These are phyloP conservation scores for Desmodesmus armatus DNA, from an alignment of 139 green algal species.

Conservation along the genomic window DNA sequence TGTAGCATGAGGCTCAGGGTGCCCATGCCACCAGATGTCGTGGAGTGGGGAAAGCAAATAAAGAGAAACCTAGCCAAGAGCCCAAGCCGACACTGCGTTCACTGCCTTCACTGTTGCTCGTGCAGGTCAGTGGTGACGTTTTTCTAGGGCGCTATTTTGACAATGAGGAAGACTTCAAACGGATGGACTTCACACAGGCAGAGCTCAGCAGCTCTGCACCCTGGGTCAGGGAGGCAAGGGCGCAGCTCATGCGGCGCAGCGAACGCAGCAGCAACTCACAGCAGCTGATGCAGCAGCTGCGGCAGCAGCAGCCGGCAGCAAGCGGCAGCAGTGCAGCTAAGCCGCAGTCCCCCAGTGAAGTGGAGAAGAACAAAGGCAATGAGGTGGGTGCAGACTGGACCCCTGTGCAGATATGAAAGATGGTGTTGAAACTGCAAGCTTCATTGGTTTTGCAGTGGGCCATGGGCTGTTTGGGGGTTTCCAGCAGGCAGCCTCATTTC, in stretches of 20 bases:
- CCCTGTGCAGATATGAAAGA: not conserved
- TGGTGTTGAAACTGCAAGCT: not conserved
- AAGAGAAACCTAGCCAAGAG: no score
- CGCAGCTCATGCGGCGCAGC: constrained; percentile 37
- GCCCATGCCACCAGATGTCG: no score
- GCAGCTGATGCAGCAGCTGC: constrained; percentile 25
- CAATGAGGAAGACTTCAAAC: constrained; percentile 86
- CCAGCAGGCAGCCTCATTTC: no score
- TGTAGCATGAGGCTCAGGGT: no score
- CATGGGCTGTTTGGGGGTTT: not conserved
- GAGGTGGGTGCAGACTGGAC: constrained; percentile 9
- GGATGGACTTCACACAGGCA: constrained; percentile 72
- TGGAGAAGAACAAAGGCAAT: constrained; percentile 82
- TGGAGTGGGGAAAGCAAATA: no score
- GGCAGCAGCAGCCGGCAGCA: constrained; percentile 38
- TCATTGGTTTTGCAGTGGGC: not conserved
- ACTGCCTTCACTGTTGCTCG: no score
- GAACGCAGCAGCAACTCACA: constrained; percentile 34
- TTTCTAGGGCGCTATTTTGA: constrained; percentile 88
- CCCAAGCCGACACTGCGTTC: no score
- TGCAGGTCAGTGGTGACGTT: constrained; percentile 85
- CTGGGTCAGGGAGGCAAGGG: constrained; percentile 71
- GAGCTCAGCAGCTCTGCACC: constrained; percentile 75
- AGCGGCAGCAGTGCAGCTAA: constrained; percentile 5
- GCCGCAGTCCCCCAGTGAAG: constrained; percentile 64